Conservation (phyloP, 2,329 filamentous ascomycete genomes). For the Microcera coccophila region DNA sequence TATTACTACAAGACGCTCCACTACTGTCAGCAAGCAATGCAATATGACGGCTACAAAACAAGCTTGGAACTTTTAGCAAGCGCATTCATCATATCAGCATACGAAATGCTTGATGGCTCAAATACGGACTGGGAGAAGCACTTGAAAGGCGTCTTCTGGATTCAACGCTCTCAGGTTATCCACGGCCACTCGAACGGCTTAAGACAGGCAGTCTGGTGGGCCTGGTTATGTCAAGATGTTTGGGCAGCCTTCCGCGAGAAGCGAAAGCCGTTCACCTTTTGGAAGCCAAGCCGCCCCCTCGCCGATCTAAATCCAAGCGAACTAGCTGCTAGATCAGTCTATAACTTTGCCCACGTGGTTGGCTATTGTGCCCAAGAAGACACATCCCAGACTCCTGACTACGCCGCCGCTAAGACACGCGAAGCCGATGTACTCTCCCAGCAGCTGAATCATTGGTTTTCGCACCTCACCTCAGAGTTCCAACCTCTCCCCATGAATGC, state of each 20-base stretch:
- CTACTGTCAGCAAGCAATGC: constrained; percentile 56
- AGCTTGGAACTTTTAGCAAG: constrained; percentile 57
- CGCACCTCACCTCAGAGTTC: neutral
- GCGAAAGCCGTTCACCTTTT: constrained; percentile 54
- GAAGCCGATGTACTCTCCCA: neutral
- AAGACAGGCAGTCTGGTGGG: constrained; percentile 59
- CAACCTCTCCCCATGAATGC: neutral
- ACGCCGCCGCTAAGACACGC: neutral
- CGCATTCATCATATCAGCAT: constrained; percentile 57
- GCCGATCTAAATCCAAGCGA: constrained; percentile 48
- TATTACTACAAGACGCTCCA: constrained; percentile 61
- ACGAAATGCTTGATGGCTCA: constrained; percentile 61
- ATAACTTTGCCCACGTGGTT: constrained; percentile 53
- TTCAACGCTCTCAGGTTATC: constrained; percentile 58
- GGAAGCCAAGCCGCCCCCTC: constrained; percentile 41
- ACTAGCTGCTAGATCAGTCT: constrained; percentile 50
- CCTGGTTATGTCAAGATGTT: constrained; percentile 60
- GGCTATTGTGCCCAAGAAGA: constrained; percentile 43
- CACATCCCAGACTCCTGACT: neutral
- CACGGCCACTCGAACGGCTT: constrained; percentile 56
- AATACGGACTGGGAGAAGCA: constrained; percentile 56
- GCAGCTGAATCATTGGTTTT: neutral
- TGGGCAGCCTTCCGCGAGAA: constrained; percentile 60
- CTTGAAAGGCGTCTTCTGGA: constrained; percentile 63
- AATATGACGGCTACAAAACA: constrained; percentile 52